Conservation (phyloP, 371 early-diverging fungal species). For the Amoeboaphelidium protococcarum region DNA sequence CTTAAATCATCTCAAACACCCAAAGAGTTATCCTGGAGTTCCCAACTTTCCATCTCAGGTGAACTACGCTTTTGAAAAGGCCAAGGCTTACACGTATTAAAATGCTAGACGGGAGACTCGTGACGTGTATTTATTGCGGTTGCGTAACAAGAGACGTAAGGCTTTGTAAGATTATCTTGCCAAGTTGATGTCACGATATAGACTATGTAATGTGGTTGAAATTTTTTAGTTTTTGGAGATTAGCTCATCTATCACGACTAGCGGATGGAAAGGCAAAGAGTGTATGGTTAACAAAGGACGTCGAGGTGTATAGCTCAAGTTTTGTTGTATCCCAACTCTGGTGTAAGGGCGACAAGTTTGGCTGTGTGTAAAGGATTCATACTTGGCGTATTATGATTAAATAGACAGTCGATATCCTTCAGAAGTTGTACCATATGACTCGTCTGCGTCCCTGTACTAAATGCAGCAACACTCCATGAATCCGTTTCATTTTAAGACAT, state of each 20-base stretch:
- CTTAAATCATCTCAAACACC: slow-evolving; percentile 15
- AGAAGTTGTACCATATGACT: slow-evolving; percentile 42
- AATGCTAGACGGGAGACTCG: slow-evolving; percentile 11
- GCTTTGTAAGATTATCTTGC: slow-evolving; percentile 32
- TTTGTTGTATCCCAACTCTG: slow-evolving; percentile 14
- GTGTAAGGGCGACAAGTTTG: slow-evolving; percentile 31
- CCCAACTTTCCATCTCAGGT: slow-evolving; percentile 26
- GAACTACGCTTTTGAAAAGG: slow-evolving; percentile 11
- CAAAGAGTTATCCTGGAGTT: slow-evolving; percentile 11
- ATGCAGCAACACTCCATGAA: slow-evolving; percentile 21
- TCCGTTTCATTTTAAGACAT: slow-evolving; percentile 13
- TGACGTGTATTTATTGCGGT: slow-evolving; percentile 5
- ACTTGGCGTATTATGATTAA: slow-evolving; percentile 15
- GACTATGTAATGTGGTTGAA: slow-evolving; percentile 31
- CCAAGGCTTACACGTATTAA: slow-evolving; percentile 14
- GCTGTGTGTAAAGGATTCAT: slow-evolving; percentile 49
- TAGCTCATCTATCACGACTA: slow-evolving; percentile 37
- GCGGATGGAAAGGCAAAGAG: slow-evolving; percentile 69
- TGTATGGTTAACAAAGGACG: slow-evolving; percentile 28
- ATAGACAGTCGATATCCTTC: slow-evolving; percentile 19
- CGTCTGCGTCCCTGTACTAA: slow-evolving; percentile 24
- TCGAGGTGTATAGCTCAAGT: slow-evolving; percentile 11
- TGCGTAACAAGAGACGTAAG: slow-evolving; percentile 22
- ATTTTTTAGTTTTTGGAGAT: slow-evolving; percentile 56
- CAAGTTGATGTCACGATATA: slow-evolving; percentile 23